Percentiles rank a stretch among this genome's conserved stretches.
phyloP scores from a whole-genome alignment of 495 filamentous ascomycete genomes.

The Extremus antarcticus region DNA sequence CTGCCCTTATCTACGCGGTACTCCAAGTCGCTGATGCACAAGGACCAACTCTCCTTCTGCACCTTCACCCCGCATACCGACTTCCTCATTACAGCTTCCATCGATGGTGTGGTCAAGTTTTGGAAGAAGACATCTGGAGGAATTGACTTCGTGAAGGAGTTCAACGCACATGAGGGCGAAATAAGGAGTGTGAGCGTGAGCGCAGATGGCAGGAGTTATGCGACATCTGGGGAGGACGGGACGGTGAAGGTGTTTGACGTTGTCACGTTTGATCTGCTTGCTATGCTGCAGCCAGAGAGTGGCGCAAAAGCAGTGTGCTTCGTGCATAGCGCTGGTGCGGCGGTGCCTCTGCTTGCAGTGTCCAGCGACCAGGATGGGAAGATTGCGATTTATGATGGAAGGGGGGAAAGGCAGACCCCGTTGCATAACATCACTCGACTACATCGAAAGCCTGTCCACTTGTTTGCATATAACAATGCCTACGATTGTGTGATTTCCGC shows the following conservation, averaged over 20 bases:
- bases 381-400: slow-evolving; percentile 79
- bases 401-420: slow-evolving; percentile 64
- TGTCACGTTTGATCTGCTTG: slow-evolving; percentile 60
- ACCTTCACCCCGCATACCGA: slow-evolving; percentile 83
- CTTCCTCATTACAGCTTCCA: slow-evolving; percentile 85
- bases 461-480: slow-evolving; percentile 79
- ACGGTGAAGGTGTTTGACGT: slow-evolving; percentile 96
- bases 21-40: slow-evolving; percentile 97
- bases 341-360: slow-evolving; percentile 77
- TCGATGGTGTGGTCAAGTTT: slow-evolving; percentile 93
- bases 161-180: slow-evolving; percentile 77
- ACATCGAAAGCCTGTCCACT: slow-evolving; percentile 65
- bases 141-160: slow-evolving; percentile 97
- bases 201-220: slow-evolving; percentile 85
- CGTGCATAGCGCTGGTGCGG: slow-evolving; percentile 81
- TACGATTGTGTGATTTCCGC: slow-evolving; percentile 84
- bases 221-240: slow-evolving; percentile 74
- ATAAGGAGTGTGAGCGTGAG: slow-evolving; percentile 74
- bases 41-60: slow-evolving; percentile 78
- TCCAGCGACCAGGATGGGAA: slow-evolving; percentile 62
- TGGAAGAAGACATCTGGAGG: slow-evolving; percentile 93
- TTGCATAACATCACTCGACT: slow-evolving; percentile 63
- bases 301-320: slow-evolving; percentile 76
- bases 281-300: slow-evolving; percentile 66
- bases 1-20: slow-evolving; percentile 75